Evolutionary conservation across 441 rosid species (phyloP).

Genomic region (Flueggea neowawraea): DNA sequence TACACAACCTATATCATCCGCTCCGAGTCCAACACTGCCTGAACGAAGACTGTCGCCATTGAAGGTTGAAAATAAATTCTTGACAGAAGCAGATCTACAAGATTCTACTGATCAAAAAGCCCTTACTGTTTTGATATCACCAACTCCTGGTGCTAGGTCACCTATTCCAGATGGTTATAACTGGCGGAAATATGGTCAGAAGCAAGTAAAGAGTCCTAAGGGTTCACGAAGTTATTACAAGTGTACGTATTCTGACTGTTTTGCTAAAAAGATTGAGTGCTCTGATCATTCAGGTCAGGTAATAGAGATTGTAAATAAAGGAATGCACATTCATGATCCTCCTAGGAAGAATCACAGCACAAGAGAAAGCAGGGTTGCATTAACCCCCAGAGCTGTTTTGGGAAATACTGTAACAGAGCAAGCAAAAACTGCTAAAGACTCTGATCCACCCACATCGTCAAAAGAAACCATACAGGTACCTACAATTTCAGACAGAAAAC

Average conservation of each 20-base stretch:
- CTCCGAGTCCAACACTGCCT: constrained; percentile 39
- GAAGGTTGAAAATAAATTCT: constrained; percentile 28
- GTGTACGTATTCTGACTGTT: constrained; percentile 79
- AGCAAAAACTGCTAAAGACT: constrained; percentile 23
- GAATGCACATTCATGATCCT: constrained; percentile 88
- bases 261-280: constrained; percentile 84
- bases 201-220: constrained; percentile 92
- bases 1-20: constrained; percentile 43
- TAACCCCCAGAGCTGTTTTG: constrained; percentile 30
- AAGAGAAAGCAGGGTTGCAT: constrained; percentile 43
- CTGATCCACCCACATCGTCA: constrained; percentile 46
- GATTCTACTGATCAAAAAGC: constrained; percentile 21
- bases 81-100: constrained; percentile 23
- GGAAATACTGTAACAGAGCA: constrained; percentile 30
- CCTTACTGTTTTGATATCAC: constrained; percentile 19
- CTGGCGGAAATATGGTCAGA: constrained; percentile 99
- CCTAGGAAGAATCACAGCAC: constrained; percentile 47
- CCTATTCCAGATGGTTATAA: constrained; percentile 78
- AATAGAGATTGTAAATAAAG: constrained; percentile 76
- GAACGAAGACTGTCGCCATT: constrained; percentile 33
- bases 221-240: constrained; percentile 95
- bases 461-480: constrained; percentile 38
- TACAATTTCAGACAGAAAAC: constrained; percentile 39
- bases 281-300: constrained; percentile 67
- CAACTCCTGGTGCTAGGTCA: constrained; percentile 32